Conservation (phyloP, 192 early-diverging fungal genomes). For the Podila epicladia region DNA sequence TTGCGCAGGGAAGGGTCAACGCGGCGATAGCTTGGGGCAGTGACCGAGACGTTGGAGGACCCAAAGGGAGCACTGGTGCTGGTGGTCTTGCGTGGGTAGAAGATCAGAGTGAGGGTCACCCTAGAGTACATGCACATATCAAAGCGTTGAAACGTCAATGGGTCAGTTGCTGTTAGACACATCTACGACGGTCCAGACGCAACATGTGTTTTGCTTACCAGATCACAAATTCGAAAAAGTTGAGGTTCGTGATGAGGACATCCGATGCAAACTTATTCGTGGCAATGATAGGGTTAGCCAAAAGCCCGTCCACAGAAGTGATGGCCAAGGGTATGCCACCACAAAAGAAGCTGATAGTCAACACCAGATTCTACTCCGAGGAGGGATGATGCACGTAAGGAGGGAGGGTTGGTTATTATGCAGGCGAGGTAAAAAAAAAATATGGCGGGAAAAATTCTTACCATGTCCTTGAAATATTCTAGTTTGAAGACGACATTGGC, state of each 20-base stretch:
- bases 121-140: neutral
- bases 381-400: neutral
- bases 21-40: neutral
- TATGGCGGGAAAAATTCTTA: constrained; percentile 16
- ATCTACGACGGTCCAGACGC: neutral
- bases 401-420: neutral
- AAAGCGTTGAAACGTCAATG: neutral
- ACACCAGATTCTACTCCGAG: constrained; percentile 21
- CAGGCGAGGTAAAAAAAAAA: neutral
- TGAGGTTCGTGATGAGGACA: constrained; percentile 46
- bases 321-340: constrained; percentile 27
- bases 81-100: constrained; percentile 38
- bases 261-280: constrained; percentile 42
- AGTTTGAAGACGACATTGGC: constrained; percentile 28
- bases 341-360: constrained; percentile 39
- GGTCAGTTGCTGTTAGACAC: neutral
- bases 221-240: constrained; percentile 48
- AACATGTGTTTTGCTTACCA: constrained; percentile 20
- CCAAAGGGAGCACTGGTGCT: constrained; percentile 16
- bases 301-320: constrained; percentile 29
- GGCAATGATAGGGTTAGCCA: constrained; percentile 13
- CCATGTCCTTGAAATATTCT: constrained; percentile 51
- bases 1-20: neutral
- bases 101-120: constrained; percentile 41
- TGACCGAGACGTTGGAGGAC: constrained; percentile 4